Evolutionary conservation across 495 filamentous ascomycete genomes (phyloP).

Genomic region (Daldinia childiae): DNA sequence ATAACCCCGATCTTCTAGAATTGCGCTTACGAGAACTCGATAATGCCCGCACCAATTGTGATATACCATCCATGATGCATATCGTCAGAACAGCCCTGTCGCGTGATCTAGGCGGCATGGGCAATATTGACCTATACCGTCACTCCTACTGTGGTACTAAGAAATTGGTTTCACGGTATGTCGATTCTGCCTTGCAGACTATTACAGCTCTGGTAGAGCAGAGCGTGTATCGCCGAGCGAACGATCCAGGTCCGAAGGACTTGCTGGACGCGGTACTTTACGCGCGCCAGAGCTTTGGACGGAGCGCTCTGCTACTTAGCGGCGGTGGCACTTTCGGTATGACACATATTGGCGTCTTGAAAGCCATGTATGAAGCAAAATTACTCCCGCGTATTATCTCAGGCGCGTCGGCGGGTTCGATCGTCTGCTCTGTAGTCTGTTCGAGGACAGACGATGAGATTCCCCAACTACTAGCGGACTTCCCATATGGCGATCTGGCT

Average conservation of each 20-base stretch:
- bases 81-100: constrained; percentile 82
- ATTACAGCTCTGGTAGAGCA: constrained; percentile 74
- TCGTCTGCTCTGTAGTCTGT: constrained; percentile 87
- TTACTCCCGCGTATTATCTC: constrained; percentile 92
- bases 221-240: constrained; percentile 59
- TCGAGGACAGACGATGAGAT: constrained; percentile 87
- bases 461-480: constrained; percentile 72
- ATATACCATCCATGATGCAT: constrained; percentile 77
- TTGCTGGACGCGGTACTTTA: constrained; percentile 76
- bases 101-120: constrained; percentile 86
- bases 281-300: constrained; percentile 85
- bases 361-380: constrained; percentile 77
- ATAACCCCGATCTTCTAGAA: constrained; percentile 73
- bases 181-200: constrained; percentile 76
- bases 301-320: constrained; percentile 86
- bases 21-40: constrained; percentile 76
- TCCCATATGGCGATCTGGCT: constrained; percentile 81
- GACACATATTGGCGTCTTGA: constrained; percentile 95
- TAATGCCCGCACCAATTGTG: constrained; percentile 75
- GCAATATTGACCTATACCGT: constrained; percentile 80
- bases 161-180: constrained; percentile 84
- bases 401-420: constrained; percentile 92
- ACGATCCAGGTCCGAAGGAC: constrained; percentile 68
- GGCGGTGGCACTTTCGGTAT: constrained; percentile 95
- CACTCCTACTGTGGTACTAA: constrained; percentile 91